Evolutionary conservation across 768 basidiomycete genomes (phyloP), one percentile per base, ranked within the genome.

Genomic region (Termitomyces heimii): DNA sequence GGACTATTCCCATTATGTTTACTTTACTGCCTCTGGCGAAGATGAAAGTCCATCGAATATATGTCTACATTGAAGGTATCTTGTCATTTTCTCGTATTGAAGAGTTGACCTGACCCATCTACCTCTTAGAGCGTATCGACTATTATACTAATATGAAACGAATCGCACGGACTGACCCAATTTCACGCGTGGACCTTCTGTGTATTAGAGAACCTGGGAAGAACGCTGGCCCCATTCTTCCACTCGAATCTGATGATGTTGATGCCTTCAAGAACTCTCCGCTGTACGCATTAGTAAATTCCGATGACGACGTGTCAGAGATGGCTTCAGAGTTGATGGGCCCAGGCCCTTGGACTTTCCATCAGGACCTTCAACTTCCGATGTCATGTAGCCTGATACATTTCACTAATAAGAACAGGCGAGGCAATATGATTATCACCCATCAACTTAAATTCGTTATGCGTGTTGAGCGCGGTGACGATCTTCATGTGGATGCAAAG

Each of bases 291-390:
- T 66, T 88, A 22, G 66, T 82, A 22, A 67, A 71, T 5, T 74
- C 78, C 3, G 78, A 78, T 26, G 75, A 78, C 45, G 80, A 84
- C 62, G 64, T 79, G 29, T 81, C 80, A 0, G 84, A 87, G 53
- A 68, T 80, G 49, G 82, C 79, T 29, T 82, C 86, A 22, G 76
- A 66, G 44, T 71, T 82, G 59, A 86, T 86, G 84, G 88, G 88
- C 29, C 82, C 83, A 2, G 95, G 96, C 0, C 95, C 96, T 13
- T 98, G 95, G 95, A 77, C 79, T 9, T 81, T 98, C 58, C 82
- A 85, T 56, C 79, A 82, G 53, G 75, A 82, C 31, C 67, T 98
- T 44, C 77, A 78, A 44, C 75, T 98, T 2, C 94, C 95, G 0
- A 71, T 70, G 16, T 80, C 84, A 2, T 90, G 87, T 63, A 67